Conservation (phyloP, 2,329 filamentous ascomycete species). For the Pezizomycotina sp. region DNA sequence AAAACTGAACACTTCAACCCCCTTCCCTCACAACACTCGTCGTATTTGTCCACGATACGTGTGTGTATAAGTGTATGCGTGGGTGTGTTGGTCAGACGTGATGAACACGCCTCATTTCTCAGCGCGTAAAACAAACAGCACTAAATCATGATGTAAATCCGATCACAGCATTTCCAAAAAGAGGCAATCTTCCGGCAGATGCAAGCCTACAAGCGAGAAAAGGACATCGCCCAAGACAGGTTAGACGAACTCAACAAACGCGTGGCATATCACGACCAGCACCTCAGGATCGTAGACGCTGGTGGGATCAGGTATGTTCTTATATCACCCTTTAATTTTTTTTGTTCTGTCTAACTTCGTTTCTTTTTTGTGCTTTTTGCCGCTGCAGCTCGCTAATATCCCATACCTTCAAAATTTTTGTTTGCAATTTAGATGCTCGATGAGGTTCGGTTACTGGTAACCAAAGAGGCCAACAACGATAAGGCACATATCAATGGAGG, state of each 20-base stretch:
- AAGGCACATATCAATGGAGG: slow-evolving; percentile 32
- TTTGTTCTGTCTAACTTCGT: too few species aligned
- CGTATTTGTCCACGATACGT: too few species aligned
- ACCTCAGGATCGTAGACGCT: slow-evolving; percentile 80
- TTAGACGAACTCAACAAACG: slow-evolving; percentile 65
- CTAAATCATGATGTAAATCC: too few species aligned
- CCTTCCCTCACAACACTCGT: slow-evolving; percentile 6
- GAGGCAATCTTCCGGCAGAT: slow-evolving; percentile 95
- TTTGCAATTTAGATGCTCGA: slow-evolving; percentile 39
- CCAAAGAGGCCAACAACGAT: slow-evolving; percentile 34
- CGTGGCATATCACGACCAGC: slow-evolving; percentile 74
- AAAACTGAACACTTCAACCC: slow-evolving; percentile 1
- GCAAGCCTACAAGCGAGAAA: slow-evolving; percentile 92
- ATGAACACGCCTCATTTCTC: too few species aligned
- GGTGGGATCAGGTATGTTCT: slow-evolving; percentile 71
- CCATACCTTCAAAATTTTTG: slow-evolving; percentile 23
- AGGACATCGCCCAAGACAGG: slow-evolving; percentile 61
- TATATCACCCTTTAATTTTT: slow-evolving; percentile 3
- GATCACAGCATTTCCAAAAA: slow-evolving; percentile 76
- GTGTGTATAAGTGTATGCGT: too few species aligned
- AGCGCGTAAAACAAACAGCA: too few species aligned
- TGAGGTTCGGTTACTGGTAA: slow-evolving; percentile 44
- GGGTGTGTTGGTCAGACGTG: too few species aligned
- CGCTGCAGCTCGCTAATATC: slow-evolving; percentile 2
- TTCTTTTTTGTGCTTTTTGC: slow-evolving; percentile 6